Base-by-base conservation (phyloP, 768 basidiomycete genomes). In the Kwoniella sp. region DNA sequence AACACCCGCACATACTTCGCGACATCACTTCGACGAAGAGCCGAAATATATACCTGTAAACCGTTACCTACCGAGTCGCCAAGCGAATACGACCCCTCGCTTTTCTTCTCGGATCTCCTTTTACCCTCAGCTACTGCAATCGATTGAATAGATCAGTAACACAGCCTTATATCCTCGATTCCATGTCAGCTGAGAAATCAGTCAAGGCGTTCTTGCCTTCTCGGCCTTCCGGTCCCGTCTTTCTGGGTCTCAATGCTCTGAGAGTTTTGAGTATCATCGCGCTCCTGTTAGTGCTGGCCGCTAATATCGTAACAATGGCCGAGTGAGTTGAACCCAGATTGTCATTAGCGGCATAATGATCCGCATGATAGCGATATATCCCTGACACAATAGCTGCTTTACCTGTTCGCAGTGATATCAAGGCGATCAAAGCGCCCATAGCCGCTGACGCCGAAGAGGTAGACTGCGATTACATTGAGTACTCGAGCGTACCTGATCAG, bases 391-490 rank as follows among this genome's bases (percentile, higher is more conserved):
- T n/a, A n/a, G n/a, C 38, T n/a, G 29, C 17, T 58, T 28, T 31
- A 23, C n/a, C 38, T n/a, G 31, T 20, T n/a, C n/a, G 31, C 51
- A 77, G 77, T 22, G 79, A 81, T 61, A 76, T 77, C 65, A 73
- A 79, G 66, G 75, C 75, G 4, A 75, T 79, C 57, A 73, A 73
- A 61, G 61, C 68, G 26, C 30, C 63, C 29, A 25, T 38, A 2
- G 13, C 48, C 2, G 48, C 22, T 58, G 45, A 59, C 34, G 15
- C 55, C 30, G 25, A 53, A 63, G 15, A 70, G 66, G 72, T 79
- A 47, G 84, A 89, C 73, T 88, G 87, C 73, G 90, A 93, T 71
- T 93, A 93, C 79, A 90, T 91, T 69, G 83, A 86, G 87, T 91
- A 80, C 56, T 65, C 59, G 5, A 63, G 91, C 1, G 91, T 96